Percentiles rank a stretch among this genome's conserved stretches.
phyloP scores from a whole-genome alignment of 306 rosid genomes.

The Vachellia collinsii region DNA sequence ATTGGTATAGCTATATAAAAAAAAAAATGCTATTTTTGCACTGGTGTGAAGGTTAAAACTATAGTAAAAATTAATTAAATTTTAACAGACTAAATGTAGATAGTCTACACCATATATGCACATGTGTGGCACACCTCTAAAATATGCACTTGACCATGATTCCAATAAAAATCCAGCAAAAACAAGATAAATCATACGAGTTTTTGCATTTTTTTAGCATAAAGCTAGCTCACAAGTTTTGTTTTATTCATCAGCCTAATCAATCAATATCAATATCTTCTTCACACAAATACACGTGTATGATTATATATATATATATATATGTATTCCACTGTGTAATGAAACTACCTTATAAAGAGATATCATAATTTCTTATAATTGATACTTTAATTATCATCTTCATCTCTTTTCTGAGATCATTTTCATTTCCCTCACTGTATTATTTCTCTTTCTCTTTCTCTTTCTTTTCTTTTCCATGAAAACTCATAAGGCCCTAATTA shows the following conservation, averaged over 20 bases:
- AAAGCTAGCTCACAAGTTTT: background rate
- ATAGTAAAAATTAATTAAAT: background rate
- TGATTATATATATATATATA: too few relatives aligned
- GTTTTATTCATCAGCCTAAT: constrained; percentile 20
- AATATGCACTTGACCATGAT: background rate
- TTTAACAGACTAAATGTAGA: background rate
- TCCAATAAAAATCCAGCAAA: background rate
- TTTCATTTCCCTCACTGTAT: background rate
- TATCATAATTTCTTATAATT: background rate
- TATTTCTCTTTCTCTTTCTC: background rate
- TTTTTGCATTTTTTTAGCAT: background rate
- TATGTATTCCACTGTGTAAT: background rate
- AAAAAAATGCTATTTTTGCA: too few relatives aligned
- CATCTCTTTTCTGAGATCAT: background rate
- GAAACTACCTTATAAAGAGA: background rate
- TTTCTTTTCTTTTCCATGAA: constrained; percentile 24
- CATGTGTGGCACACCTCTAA: background rate
- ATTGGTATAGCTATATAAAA: too few relatives aligned
- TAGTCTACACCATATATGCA: background rate
- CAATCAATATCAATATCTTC: background rate
- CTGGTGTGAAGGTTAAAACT: too few relatives aligned
- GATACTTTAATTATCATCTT: background rate
- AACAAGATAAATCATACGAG: constrained; percentile 12
- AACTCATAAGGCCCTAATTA: background rate
- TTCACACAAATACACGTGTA: background rate